Conservation (phyloP, 306 rosid species). For the Cucumis sativus region Cucumber_9930_V3 NC_026655.2:10871001-10871500, state of each 20-base stretch:
- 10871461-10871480: neutral
- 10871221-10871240: neutral
- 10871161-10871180: neutral
- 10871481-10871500: neutral
- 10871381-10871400: neutral
- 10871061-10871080: conserved; percentile 94
- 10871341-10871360: neutral
- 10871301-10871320: neutral
- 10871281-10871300: neutral
- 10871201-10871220: neutral
- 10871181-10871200: neutral
- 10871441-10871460: neutral
- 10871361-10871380: neutral
- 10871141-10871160: neutral
- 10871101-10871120: neutral
- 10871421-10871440: neutral
- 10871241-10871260: neutral
- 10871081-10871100: conserved; percentile 18
- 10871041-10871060: conserved; percentile 91
- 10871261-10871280: neutral
- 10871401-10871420: neutral
- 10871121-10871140: neutral
- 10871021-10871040: conserved; percentile 77
- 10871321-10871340: neutral
- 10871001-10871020: conserved; percentile 38